A percentile compares a stretch with the other conserved stretches of the same genome.
Conservation (phyloP, 2,329 filamentous ascomycete genomes). For the Verticillium nubilum region DNA sequence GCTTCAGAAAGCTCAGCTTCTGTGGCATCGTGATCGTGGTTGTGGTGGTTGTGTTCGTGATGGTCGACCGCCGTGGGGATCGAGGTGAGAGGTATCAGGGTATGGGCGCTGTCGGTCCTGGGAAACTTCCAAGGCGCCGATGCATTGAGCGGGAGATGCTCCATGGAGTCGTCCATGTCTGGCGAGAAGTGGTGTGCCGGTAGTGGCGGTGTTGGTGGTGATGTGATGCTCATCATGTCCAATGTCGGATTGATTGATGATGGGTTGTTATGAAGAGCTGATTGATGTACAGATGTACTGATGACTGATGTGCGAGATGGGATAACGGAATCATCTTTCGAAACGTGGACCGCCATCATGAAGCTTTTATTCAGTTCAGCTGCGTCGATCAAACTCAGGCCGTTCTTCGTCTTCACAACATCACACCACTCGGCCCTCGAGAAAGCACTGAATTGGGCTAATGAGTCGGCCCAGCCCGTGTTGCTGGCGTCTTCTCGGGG, state of each 20-base stretch:
- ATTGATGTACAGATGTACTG: neutral
- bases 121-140: neutral
- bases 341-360: neutral
- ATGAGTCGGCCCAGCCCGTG: neutral
- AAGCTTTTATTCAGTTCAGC: neutral
- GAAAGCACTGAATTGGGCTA: neutral
- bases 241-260: neutral
- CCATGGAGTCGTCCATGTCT: neutral
- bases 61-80: neutral
- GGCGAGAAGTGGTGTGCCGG: neutral
- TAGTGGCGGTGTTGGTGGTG: neutral
- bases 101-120: conserved; percentile 1
- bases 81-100: neutral
- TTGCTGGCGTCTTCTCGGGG: neutral
- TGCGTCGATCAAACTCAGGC: neutral
- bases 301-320: neutral
- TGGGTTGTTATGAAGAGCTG: neutral
- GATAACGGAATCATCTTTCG: too few species aligned
- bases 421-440: neutral
- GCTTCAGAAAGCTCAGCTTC: neutral
- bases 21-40: neutral
- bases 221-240: neutral
- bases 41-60: neutral
- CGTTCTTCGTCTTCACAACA: neutral
- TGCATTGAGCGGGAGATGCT: neutral